phyloP scores from a whole-genome alignment of 2,329 filamentous ascomycete genomes.

The Rutstroemia sydowiana region DNA sequence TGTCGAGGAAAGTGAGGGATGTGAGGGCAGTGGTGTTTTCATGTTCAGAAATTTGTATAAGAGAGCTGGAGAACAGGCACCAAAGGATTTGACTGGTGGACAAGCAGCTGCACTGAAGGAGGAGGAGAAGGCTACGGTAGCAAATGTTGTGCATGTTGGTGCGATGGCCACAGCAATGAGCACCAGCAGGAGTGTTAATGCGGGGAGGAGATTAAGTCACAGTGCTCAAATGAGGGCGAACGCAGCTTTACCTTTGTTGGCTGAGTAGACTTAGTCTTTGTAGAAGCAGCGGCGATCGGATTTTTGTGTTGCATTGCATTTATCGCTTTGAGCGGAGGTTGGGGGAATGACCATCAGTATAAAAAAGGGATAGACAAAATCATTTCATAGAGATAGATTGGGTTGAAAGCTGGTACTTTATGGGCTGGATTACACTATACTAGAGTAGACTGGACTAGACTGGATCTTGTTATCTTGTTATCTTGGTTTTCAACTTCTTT shows the following conservation, averaged over 20 bases:
- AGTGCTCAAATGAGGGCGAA: conserved; percentile 24
- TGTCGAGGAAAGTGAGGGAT: conserved; percentile 29
- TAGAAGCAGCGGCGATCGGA: too few relatives aligned
- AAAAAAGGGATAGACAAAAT: too few relatives aligned
- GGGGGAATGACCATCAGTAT: too few relatives aligned
- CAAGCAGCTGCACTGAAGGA: neutral
- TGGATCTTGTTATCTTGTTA: too few relatives aligned
- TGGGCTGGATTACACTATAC: too few relatives aligned
- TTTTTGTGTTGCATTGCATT: neutral
- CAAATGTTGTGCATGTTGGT: conserved; percentile 9
- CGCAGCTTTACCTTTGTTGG: conserved; percentile 21
- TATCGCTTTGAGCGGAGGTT: neutral
- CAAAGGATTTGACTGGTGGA: conserved; percentile 15
- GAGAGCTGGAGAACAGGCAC: conserved; percentile 19
- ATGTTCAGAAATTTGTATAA: conserved; percentile 30
- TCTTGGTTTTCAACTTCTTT: too few relatives aligned
- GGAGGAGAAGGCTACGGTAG: conserved; percentile 1
- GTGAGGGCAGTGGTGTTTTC: conserved; percentile 29
- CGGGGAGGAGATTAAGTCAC: conserved; percentile 23
- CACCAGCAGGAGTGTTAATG: conserved; percentile 22
- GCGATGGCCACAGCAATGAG: conserved; percentile 25
- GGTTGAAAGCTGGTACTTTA: too few relatives aligned
- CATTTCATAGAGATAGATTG: too few relatives aligned
- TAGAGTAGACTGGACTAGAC: too few relatives aligned
- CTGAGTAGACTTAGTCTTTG: conserved; percentile 13